These are phyloP conservation scores for Quercus gilva DNA, from an alignment of 306 rosid genomes.

Conservation along the genomic window DNA sequence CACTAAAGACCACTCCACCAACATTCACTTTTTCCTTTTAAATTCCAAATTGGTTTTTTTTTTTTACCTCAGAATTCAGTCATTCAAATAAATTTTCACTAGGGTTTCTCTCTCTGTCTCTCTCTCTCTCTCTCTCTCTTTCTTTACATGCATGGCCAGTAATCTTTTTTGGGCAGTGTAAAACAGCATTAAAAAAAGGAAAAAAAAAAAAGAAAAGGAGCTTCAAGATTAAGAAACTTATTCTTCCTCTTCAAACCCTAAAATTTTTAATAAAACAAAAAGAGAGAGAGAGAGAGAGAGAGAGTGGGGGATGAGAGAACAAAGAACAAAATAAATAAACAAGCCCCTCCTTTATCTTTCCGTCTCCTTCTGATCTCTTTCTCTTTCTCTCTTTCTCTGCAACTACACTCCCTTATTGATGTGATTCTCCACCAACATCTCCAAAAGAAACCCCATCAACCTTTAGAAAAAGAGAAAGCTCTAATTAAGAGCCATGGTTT, in stretches of 20 bases:
- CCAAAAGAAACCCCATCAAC: slow-evolving; percentile 56
- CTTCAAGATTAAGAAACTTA: slow-evolving; percentile 50
- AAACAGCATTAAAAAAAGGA: slow-evolving; percentile 24
- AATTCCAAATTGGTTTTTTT: slow-evolving; percentile 22
- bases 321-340: slow-evolving; percentile 41
- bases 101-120: slow-evolving; percentile 28
- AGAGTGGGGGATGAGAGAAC: neutral
- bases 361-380: slow-evolving; percentile 48
- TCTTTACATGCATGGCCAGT: slow-evolving; percentile 37
- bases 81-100: slow-evolving; percentile 14
- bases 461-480: slow-evolving; percentile 64
- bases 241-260: slow-evolving; percentile 36
- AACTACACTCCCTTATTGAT: slow-evolving; percentile 49
- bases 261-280: slow-evolving; percentile 52
- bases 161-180: slow-evolving; percentile 30
- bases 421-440: slow-evolving; percentile 76
- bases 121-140: slow-evolving; percentile 8
- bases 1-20: slow-evolving; percentile 71
- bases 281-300: slow-evolving; percentile 18
- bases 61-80: slow-evolving; percentile 3
- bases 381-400: slow-evolving; percentile 39
- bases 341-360: slow-evolving; percentile 69
- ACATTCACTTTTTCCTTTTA: slow-evolving; percentile 50
- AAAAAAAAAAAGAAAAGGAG: neutral
- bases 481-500: slow-evolving; percentile 66